A percentile compares a stretch with the other conserved stretches of the same genome.
phyloP scores from a whole-genome alignment of 2,329 filamentous ascomycete species.

The Metarhizium album region DNA sequence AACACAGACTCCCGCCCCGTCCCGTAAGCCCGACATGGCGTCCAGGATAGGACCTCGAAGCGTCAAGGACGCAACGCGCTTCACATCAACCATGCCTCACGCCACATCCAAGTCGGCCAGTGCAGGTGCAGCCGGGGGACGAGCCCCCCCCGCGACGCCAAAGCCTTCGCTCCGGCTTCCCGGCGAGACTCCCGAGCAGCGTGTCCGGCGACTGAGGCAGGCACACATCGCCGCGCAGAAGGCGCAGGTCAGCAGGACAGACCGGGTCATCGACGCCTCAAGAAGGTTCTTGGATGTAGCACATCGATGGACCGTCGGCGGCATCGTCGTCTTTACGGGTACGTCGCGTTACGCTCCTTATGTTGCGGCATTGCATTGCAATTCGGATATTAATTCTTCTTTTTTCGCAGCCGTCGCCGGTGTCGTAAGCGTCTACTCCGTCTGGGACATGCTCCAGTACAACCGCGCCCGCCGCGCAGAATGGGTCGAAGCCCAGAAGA shows the following conservation, averaged over 20 bases:
- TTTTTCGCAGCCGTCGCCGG: conserved; percentile 36
- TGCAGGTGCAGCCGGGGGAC: conserved; percentile 23
- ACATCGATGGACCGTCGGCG: conserved; percentile 43
- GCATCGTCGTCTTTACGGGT: conserved; percentile 48
- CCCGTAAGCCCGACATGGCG: conserved; percentile 21
- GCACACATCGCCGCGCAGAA: conserved; percentile 57
- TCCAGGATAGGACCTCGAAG: conserved; percentile 47
- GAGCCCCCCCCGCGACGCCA: conserved; percentile 12
- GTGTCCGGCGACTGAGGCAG: conserved; percentile 56
- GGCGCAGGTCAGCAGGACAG: conserved; percentile 42
- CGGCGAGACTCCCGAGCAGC: conserved; percentile 57
- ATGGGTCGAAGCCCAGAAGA: conserved; percentile 44
- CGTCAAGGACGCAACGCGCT: conserved; percentile 71
- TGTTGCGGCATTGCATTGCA: not conserved
- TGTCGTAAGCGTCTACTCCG: conserved; percentile 47
- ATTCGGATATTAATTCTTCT: too few species aligned
- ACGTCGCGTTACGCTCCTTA: conserved; percentile 14
- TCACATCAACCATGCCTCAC: conserved; percentile 43
- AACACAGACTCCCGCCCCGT: conserved; percentile 1
- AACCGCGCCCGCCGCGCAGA: conserved; percentile 50
- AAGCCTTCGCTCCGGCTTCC: conserved; percentile 20
- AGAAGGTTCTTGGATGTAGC: conserved; percentile 43
- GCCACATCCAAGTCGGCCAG: conserved; percentile 50
- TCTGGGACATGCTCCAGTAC: conserved; percentile 50
- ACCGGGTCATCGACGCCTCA: conserved; percentile 36